Conservation (phyloP, 2,329 filamentous ascomycete species). For the Cladobotryum protrusum region DNA sequence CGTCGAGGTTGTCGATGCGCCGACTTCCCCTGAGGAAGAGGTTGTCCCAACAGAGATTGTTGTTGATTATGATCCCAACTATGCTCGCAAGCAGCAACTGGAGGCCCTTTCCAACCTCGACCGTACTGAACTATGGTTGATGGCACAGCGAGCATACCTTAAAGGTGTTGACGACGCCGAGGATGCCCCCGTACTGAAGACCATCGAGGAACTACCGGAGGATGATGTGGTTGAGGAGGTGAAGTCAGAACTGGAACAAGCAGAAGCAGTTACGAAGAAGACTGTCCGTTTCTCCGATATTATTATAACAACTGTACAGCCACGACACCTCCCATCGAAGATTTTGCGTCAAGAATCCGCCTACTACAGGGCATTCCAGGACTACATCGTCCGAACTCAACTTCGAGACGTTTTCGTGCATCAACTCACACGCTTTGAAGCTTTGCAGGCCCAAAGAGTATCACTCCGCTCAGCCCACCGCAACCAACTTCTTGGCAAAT, state of each 20-base stretch:
- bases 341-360: constrained; percentile 61
- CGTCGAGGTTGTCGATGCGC: constrained; percentile 26
- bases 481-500: constrained; percentile 79
- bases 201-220: constrained; percentile 20
- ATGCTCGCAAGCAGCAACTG: constrained; percentile 66
- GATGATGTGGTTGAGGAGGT: constrained; percentile 24
- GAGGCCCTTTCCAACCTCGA: constrained; percentile 69
- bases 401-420: constrained; percentile 76
- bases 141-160: constrained; percentile 73
- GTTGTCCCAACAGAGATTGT: constrained; percentile 59
- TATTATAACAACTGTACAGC: constrained; percentile 38
- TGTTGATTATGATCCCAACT: constrained; percentile 67
- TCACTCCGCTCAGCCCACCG: constrained; percentile 67
- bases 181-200: constrained; percentile 30
- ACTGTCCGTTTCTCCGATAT: constrained; percentile 66
- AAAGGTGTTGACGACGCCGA: constrained; percentile 53
- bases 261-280: constrained; percentile 51
- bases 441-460: constrained; percentile 75
- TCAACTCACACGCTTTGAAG: constrained; percentile 78
- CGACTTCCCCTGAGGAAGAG: constrained; percentile 43
- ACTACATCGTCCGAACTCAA: constrained; percentile 60
- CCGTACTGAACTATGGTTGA: constrained; percentile 80
- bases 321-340: constrained; percentile 46
- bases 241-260: constrained; percentile 22
- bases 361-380: constrained; percentile 83